A percentile compares a stretch with the other conserved stretches of the same genome.
Conservation (phyloP, 345 rosid genomes). For the Raphanus raphanistrum region DNA sequence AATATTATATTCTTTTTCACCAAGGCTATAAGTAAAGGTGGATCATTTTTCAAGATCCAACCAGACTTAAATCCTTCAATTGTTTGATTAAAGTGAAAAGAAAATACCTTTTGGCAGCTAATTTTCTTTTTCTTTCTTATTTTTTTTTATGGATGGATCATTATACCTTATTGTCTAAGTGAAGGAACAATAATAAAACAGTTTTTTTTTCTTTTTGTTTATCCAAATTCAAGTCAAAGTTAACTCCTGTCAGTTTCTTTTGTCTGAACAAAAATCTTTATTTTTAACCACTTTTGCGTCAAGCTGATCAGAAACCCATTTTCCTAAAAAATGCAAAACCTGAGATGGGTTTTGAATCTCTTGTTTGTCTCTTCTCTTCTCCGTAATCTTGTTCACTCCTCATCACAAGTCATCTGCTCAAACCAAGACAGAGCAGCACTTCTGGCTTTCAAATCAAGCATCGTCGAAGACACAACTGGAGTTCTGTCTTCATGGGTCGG, state of each 20-base stretch:
- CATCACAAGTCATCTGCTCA: slow-evolving; percentile 48
- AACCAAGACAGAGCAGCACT: slow-evolving; percentile 72
- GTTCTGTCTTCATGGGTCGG: slow-evolving; percentile 76
- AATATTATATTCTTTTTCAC: slow-evolving; percentile 15
- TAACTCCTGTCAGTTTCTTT: slow-evolving; percentile 33
- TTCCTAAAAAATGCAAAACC: slow-evolving; percentile 70
- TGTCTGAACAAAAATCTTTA: slow-evolving; percentile 25
- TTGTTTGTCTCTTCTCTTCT: slow-evolving; percentile 45
- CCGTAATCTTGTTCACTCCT: slow-evolving; percentile 29
- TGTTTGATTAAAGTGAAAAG: slow-evolving; percentile 24
- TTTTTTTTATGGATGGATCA: slow-evolving; percentile 35
- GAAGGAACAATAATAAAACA: slow-evolving; percentile 46
- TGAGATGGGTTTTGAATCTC: slow-evolving; percentile 55
- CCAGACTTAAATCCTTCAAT: slow-evolving; percentile 4
- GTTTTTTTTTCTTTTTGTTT: slow-evolving; percentile 27
- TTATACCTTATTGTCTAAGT: slow-evolving; percentile 81
- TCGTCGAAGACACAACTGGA: slow-evolving; percentile 66
- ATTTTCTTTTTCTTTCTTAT: background rate
- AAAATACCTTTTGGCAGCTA: slow-evolving; percentile 25
- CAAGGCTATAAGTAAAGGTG: slow-evolving; percentile 46
- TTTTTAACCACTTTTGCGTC: slow-evolving; percentile 36
- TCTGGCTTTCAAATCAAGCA: slow-evolving; percentile 71
- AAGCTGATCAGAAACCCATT: slow-evolving; percentile 51
- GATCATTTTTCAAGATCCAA: slow-evolving; percentile 39
- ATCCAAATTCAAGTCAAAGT: slow-evolving; percentile 40